Evolutionary conservation across 2,329 filamentous ascomycete species (phyloP).

Genomic region (Colletotrichum lentis): DNA sequence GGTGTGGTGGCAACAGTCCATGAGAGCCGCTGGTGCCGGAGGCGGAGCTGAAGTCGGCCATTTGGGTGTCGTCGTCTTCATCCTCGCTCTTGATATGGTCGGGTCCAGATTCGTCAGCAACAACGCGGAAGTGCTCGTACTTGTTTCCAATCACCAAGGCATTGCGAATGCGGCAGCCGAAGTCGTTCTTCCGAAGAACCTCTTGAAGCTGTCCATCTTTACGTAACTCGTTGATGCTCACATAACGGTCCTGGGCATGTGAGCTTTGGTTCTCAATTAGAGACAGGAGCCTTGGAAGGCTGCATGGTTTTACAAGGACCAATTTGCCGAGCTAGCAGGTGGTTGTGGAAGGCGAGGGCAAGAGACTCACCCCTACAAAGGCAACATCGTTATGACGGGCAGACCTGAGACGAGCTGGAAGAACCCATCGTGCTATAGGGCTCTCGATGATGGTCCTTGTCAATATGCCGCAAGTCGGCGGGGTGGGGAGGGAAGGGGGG

Average conservation of each 20-base stretch:
- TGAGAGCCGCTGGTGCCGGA: constrained; percentile 21
- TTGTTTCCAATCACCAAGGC: constrained; percentile 75
- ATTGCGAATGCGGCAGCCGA: constrained; percentile 80
- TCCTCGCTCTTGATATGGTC: constrained; percentile 52
- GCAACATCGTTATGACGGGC: constrained; percentile 79
- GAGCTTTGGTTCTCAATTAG: constrained; percentile 30
- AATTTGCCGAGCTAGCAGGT: constrained; percentile 2
- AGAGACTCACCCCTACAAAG: constrained; percentile 75
- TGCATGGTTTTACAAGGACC: constrained; percentile 15
- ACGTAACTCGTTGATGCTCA: constrained; percentile 81
- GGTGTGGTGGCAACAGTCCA: constrained; percentile 72
- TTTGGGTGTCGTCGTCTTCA: constrained; percentile 46
- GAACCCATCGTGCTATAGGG: constrained; percentile 76
- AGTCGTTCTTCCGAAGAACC: constrained; percentile 80
- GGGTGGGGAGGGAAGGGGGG: constrained; percentile 45
- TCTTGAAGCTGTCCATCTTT: constrained; percentile 75
- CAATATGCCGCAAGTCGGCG: constrained; percentile 73
- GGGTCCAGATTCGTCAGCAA: constrained; percentile 41
- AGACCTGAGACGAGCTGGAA: constrained; percentile 81
- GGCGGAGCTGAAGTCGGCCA: constrained; percentile 44
- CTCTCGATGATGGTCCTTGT: constrained; percentile 81
- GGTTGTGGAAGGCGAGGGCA: constrained; percentile 7
- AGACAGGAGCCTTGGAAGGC: background rate
- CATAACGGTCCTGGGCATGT: constrained; percentile 70
- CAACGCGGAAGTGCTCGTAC: constrained; percentile 49